These are phyloP conservation scores for Thuja plicata DNA, from an alignment of 83 land plant genomes.

Conservation along the genomic window DNA sequence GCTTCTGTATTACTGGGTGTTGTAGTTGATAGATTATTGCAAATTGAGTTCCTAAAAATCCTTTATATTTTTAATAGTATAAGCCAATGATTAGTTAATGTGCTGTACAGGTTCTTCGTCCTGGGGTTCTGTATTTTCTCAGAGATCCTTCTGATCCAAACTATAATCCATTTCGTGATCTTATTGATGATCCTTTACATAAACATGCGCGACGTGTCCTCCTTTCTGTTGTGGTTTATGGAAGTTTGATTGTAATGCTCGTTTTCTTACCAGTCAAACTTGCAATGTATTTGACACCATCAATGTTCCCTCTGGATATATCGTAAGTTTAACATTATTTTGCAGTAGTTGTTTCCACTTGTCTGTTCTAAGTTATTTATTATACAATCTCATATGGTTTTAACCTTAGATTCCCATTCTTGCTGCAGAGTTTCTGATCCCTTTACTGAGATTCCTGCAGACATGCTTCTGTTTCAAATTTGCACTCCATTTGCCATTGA, in stretches of 20 bases:
- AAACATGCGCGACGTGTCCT: conserved; percentile 97
- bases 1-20: not conserved
- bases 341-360: not conserved
- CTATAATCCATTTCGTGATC: conserved; percentile 96
- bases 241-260: conserved; percentile 96
- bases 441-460: conserved; percentile 96
- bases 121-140: conserved; percentile 91
- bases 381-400: not conserved
- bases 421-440: conserved; percentile 85
- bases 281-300: conserved; percentile 82
- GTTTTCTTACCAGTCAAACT: conserved; percentile 97
- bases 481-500: conserved; percentile 94
- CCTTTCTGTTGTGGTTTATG: conserved; percentile 94
- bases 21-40: too few species aligned
- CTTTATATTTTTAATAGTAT: too few species aligned
- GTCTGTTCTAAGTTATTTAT: not conserved
- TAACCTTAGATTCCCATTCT: not conserved
- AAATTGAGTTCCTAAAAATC: not conserved
- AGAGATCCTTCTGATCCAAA: conserved; percentile 99
- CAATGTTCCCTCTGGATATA: conserved; percentile 90
- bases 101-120: conserved; percentile 70
- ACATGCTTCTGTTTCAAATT: conserved; percentile 89
- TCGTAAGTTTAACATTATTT: conserved; percentile 43
- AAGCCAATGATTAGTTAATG: too few species aligned
- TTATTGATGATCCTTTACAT: conserved; percentile 95